A percentile compares a stretch with the other conserved stretches of the same genome.
Evolutionary conservation across 306 rosid species (phyloP).

Genomic region (Medicago lupulina): DNA sequence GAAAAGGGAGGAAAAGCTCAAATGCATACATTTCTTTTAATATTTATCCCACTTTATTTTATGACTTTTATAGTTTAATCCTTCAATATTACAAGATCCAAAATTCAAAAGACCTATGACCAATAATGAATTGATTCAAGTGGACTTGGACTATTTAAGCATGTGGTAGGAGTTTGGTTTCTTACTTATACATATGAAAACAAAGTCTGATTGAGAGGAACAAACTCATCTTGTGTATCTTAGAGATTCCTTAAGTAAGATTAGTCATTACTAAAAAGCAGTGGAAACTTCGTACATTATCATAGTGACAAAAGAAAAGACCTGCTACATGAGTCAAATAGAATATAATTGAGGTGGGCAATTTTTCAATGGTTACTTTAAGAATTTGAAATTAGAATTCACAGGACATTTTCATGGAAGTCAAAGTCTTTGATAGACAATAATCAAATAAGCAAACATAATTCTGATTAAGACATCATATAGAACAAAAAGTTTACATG

Average conservation of each 20-base stretch:
- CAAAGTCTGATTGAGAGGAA: too few species aligned
- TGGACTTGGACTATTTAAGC: too few species aligned
- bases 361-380: constrained; percentile 23
- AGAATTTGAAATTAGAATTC: constrained; percentile 31
- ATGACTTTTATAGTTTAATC: constrained; percentile 11
- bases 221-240: too few species aligned
- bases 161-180: too few species aligned
- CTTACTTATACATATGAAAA: too few species aligned
- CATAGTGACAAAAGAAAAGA: too few species aligned
- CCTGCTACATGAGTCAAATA: constrained; percentile 36
- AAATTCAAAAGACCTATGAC: background rate
- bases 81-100: constrained; percentile 39
- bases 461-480: constrained; percentile 33
- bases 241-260: too few species aligned
- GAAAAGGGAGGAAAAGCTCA: too few species aligned
- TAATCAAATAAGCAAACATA: constrained; percentile 5
- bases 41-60: background rate
- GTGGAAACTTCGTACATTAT: too few species aligned
- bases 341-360: constrained; percentile 26
- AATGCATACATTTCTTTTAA: background rate
- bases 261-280: too few species aligned
- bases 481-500: background rate
- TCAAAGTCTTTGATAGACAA: constrained; percentile 37
- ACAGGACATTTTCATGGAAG: constrained; percentile 25
- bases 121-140: too few species aligned